These are phyloP conservation scores for Actinomortierella wolfii DNA, from an alignment of 371 early-diverging fungal species.

Conservation along the genomic window DNA sequence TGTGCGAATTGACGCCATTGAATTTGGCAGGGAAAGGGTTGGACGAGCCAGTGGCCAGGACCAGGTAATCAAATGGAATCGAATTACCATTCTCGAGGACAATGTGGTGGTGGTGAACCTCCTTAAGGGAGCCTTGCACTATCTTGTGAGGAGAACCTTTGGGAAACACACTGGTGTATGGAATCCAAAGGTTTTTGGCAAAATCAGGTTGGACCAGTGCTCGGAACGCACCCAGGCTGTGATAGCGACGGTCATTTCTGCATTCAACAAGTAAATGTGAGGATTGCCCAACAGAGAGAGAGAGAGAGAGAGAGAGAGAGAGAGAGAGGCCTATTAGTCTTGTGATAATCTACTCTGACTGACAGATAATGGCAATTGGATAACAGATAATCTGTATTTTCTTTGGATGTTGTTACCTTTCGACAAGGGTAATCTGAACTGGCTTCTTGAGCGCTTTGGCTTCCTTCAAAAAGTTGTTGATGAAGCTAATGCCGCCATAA, in stretches of 20 bases:
- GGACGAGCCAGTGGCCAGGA: conserved; percentile 70
- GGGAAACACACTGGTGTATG: conserved; percentile 56
- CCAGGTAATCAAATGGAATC: conserved; percentile 71
- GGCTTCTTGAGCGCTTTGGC: conserved; percentile 22
- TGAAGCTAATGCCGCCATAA: conserved; percentile 53
- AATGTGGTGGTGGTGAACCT: conserved; percentile 50
- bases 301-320: not conserved
- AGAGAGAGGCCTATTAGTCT: not conserved
- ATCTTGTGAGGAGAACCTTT: conserved; percentile 46
- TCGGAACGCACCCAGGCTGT: conserved; percentile 54
- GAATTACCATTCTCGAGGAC: conserved; percentile 51
- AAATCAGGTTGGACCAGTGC: conserved; percentile 52
- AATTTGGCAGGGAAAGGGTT: conserved; percentile 50
- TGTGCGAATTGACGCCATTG: conserved; percentile 26
- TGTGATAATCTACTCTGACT: too few species aligned
- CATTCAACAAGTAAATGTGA: not conserved
- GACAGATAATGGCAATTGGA: too few species aligned
- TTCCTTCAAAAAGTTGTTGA: conserved; percentile 50
- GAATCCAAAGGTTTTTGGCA: conserved; percentile 55
- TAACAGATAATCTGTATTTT: too few species aligned
- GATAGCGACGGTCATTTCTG: conserved; percentile 52
- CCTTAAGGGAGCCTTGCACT: conserved; percentile 48
- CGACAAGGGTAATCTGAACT: conserved; percentile 60
- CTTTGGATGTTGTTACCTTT: conserved; percentile 32
- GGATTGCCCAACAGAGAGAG: not conserved